Evolutionary conservation across 441 rosid species (phyloP).

Genomic region (Corymbia citriodora): DNA sequence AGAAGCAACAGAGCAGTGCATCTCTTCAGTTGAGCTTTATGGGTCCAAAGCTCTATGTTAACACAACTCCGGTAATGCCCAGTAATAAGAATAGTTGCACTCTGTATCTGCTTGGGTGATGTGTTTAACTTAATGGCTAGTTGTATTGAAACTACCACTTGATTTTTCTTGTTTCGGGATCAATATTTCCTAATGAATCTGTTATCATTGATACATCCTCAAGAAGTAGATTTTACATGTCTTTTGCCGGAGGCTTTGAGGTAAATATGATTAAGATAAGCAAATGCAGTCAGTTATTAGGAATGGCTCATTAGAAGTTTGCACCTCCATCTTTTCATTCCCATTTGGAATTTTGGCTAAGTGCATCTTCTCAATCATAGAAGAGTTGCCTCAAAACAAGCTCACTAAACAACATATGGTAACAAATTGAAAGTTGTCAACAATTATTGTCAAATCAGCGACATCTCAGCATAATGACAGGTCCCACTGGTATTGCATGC

Average conservation of each 20-base stretch:
- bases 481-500: not conserved
- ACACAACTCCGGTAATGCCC: conserved; percentile 59
- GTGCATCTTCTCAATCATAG: not conserved
- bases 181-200: not conserved
- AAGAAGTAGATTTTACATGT: not conserved
- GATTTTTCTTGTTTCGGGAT: not conserved
- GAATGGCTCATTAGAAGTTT: not conserved
- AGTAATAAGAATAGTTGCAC: not conserved
- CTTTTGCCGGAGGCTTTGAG: not conserved
- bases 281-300: not conserved
- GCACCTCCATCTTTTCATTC: not conserved
- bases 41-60: conserved; percentile 93
- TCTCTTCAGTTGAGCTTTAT: conserved; percentile 83
- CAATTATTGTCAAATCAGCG: not conserved
- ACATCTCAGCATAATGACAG: not conserved
- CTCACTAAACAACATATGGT: not conserved
- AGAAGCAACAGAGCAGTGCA: conserved; percentile 54
- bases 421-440: not conserved
- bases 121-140: not conserved
- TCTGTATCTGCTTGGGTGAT: not conserved
- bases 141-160: not conserved
- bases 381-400: not conserved
- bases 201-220: not conserved
- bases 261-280: not conserved
- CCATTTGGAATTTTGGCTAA: not conserved